Conservation (phyloP, 768 basidiomycete species). For the Cyathus striatus region DNA sequence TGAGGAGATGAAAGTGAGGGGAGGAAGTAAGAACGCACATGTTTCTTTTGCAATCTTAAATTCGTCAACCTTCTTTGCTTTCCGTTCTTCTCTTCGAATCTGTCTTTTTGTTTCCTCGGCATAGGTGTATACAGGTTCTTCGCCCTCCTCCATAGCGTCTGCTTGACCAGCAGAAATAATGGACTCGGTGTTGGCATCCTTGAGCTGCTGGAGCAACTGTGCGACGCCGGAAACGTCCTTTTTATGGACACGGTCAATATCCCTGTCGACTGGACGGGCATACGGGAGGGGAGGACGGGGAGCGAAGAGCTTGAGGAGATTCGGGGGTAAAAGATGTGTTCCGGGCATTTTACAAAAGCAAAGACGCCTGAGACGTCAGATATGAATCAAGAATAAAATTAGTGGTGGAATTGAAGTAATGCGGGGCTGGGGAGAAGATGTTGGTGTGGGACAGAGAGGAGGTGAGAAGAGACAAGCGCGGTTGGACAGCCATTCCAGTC, state of each 20-base stretch:
- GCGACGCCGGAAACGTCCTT: slow-evolving; percentile 81
- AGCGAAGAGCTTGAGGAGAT: slow-evolving; percentile 94
- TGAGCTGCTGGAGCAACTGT: slow-evolving; percentile 61
- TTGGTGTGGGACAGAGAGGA: background rate
- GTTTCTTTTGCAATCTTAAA: slow-evolving; percentile 80
- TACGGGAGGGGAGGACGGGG: slow-evolving; percentile 90
- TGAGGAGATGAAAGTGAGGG: slow-evolving; percentile 2
- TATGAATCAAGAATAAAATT: background rate
- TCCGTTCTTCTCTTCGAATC: slow-evolving; percentile 71
- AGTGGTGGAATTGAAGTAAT: background rate
- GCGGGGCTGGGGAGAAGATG: background rate
- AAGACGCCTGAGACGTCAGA: slow-evolving; percentile 3
- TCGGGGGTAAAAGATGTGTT: slow-evolving; percentile 89
- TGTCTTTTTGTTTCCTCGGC: slow-evolving; percentile 82
- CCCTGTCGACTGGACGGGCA: slow-evolving; percentile 76
- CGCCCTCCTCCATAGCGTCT: slow-evolving; percentile 79
- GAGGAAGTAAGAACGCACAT: slow-evolving; percentile 48
- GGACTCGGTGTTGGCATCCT: slow-evolving; percentile 71
- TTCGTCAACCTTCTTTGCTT: slow-evolving; percentile 68
- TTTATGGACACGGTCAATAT: slow-evolving; percentile 65
- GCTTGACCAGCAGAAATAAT: slow-evolving; percentile 52
- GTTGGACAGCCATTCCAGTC: background rate
- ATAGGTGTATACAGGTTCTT: slow-evolving; percentile 74
- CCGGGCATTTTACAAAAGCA: slow-evolving; percentile 47
- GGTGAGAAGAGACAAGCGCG: background rate